Evolutionary conservation across 176 grass and related monocot species (phyloP).

Genomic region (Musa itinerans): DNA sequence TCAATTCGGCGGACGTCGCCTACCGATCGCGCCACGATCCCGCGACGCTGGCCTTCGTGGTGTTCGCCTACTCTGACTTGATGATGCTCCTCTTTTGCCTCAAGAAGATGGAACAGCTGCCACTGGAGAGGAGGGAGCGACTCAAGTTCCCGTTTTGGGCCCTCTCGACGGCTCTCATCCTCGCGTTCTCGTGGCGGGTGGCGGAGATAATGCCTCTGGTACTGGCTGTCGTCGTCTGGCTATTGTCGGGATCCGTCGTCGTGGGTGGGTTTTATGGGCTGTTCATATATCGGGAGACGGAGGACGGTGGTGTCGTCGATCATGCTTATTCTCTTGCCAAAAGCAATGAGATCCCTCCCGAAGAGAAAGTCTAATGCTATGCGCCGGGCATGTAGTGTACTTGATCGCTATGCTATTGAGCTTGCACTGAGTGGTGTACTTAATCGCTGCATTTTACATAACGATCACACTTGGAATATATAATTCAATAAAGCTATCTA

Average conservation of each 20-base stretch:
- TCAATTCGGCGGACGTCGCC: neutral
- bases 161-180: conserved; percentile 15
- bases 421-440: no score
- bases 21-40: neutral
- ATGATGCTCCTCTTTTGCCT: conserved; percentile 8
- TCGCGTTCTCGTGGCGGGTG: conserved; percentile 31
- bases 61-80: conserved; percentile 3
- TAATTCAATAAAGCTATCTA: no score
- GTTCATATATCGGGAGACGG: conserved; percentile 1
- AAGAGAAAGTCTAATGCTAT: no score
- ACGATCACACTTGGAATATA: no score
- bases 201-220: neutral
- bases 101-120: neutral
- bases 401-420: no score
- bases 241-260: conserved; percentile 21
- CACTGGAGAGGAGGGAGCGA: neutral
- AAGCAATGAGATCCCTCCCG: no score
- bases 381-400: no score
- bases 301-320: neutral
- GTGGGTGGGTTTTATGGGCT: conserved; percentile 33
- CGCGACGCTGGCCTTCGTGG: neutral
- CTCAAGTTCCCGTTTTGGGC: conserved; percentile 33
- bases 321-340: no score
- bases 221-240: conserved; percentile 15
- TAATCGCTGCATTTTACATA: no score